Evolutionary conservation across 2,329 filamentous ascomycete species (phyloP).

Genomic region (Fusarium fujikuroi): DNA sequence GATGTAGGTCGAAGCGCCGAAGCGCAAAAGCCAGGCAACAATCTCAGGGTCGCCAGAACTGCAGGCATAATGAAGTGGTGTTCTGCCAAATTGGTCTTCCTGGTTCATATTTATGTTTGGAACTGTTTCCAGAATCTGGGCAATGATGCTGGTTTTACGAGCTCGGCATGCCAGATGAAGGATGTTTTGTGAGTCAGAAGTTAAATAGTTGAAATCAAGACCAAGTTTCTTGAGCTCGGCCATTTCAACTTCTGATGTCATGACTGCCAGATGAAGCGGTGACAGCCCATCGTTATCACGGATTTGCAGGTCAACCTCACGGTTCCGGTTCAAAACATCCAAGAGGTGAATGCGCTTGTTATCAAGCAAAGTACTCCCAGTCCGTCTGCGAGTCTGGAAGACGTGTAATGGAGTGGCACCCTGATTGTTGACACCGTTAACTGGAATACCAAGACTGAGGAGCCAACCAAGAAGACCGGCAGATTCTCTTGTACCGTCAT

Average conservation of each 20-base stretch:
- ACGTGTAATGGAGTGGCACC: constrained; percentile 33
- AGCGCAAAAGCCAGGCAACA: constrained; percentile 21
- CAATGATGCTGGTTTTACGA: constrained; percentile 18
- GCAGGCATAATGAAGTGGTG: constrained; percentile 36
- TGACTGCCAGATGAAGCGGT: constrained; percentile 29
- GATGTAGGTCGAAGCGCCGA: constrained; percentile 5
- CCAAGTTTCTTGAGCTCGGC: constrained; percentile 8
- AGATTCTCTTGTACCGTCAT: background rate
- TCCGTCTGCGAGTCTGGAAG: background rate
- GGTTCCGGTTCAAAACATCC: constrained; percentile 1
- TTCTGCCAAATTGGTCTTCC: constrained; percentile 24
- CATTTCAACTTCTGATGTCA: constrained; percentile 16
- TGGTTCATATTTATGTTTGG: constrained; percentile 16
- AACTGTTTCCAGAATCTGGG: background rate
- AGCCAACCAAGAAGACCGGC: constrained; percentile 18
- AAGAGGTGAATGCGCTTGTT: background rate
- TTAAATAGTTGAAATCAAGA: constrained; percentile 13
- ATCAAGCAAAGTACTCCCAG: background rate
- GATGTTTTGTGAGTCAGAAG: constrained; percentile 24
- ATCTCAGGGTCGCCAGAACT: constrained; percentile 33
- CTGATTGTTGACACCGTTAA: constrained; percentile 30
- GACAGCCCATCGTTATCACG: constrained; percentile 25
- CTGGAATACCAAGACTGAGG: constrained; percentile 11
- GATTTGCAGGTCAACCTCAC: constrained; percentile 18
- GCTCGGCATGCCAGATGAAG: constrained; percentile 38